These are phyloP conservation scores for Grosmannia huntii DNA, from an alignment of 2,329 filamentous ascomycete species.

Conservation along the genomic window DNA sequence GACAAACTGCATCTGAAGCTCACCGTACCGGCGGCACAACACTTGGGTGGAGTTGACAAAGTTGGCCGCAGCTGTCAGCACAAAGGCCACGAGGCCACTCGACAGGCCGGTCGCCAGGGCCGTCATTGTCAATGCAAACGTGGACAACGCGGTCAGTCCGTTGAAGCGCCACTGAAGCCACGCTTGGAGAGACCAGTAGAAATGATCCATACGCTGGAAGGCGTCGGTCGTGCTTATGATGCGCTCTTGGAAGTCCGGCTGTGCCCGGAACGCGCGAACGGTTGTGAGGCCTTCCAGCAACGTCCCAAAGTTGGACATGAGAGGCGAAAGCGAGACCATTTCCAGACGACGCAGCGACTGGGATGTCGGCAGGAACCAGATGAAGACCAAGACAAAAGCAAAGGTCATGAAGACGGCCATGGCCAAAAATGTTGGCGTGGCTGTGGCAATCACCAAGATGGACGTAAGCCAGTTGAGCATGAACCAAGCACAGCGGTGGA, in stretches of 20 bases:
- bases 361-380: conserved; percentile 67
- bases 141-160: conserved; percentile 56
- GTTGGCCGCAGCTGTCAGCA: conserved; percentile 57
- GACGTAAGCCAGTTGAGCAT: conserved; percentile 59
- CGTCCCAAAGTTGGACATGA: conserved; percentile 88
- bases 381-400: conserved; percentile 61
- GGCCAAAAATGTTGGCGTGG: conserved; percentile 63
- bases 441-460: conserved; percentile 63
- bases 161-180: conserved; percentile 79
- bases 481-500: conserved; percentile 59
- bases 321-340: conserved; percentile 76
- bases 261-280: conserved; percentile 69
- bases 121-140: conserved; percentile 58
- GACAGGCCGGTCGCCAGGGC: conserved; percentile 65
- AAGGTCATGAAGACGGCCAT: conserved; percentile 57
- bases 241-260: conserved; percentile 65
- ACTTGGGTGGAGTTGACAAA: conserved; percentile 59
- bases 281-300: conserved; percentile 77
- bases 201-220: conserved; percentile 92
- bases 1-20: conserved; percentile 84
- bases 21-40: conserved; percentile 69
- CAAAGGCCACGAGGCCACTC: conserved; percentile 71
- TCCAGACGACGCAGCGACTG: conserved; percentile 74
- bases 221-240: conserved; percentile 73
- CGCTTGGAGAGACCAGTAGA: conserved; percentile 80